Conservation (phyloP, 805 yeast genomes). For the Starmerella stellata region DNA sequence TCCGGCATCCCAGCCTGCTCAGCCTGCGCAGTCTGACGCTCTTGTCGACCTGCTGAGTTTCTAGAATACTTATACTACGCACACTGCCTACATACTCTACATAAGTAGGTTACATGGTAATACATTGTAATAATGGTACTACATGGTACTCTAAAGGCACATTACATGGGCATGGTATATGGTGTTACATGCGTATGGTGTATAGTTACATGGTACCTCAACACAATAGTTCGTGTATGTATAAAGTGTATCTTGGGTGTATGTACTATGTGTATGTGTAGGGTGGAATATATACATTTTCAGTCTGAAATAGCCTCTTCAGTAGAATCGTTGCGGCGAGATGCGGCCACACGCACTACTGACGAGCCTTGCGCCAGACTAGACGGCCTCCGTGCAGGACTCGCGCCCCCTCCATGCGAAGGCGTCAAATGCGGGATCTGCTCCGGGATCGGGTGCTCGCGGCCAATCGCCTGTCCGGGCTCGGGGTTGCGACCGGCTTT, state of each 20-base stretch:
- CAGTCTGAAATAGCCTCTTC: conserved; percentile 1
- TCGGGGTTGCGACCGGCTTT: conserved; percentile 23
- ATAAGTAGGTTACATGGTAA: no score
- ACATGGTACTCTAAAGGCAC: no score
- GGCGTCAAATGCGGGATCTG: conserved; percentile 17
- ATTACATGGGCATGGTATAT: no score
- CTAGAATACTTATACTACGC: no score
- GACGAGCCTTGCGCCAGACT: conserved; percentile 13
- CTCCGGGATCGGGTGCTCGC: conserved; percentile 19
- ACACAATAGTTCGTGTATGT: no score
- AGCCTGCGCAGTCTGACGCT: neutral
- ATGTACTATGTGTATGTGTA: no score
- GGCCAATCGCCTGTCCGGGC: conserved; percentile 15
- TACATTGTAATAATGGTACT: no score
- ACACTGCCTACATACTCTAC: no score
- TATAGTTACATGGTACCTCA: no score
- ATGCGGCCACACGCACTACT: conserved; percentile 7
- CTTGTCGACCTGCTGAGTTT: conserved; percentile 11
- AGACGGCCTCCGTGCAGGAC: conserved; percentile 18
- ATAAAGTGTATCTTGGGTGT: no score
- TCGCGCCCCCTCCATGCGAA: conserved; percentile 9
- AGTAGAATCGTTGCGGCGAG: conserved; percentile 1
- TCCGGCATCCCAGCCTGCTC: conserved; percentile 1
- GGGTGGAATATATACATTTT: neutral
- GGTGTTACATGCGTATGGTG: no score